Evolutionary conservation across 805 yeast genomes (phyloP), one percentile per base, ranked within the genome.

Genomic region (Ogataea trehalophila): DNA sequence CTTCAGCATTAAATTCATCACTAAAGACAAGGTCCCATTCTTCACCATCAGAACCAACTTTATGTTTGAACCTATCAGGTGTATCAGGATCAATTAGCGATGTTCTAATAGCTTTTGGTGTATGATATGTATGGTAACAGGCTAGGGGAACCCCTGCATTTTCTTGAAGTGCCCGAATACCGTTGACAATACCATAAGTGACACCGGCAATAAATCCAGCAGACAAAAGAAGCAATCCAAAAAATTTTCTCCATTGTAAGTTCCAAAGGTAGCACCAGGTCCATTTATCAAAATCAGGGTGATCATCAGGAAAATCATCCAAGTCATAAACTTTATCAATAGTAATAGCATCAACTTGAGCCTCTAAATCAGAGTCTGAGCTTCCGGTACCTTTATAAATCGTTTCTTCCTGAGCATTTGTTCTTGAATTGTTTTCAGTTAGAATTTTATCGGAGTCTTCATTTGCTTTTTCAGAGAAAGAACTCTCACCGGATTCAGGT

Each of bases 1-100:
- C 95, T 48, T 82, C 89, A 23, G 78, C 80, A 55, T 85, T 83
- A 69, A 87, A 88, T 66, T 87, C 95, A 66, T 87, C 96, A 17
- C 88, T 80, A 58, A 87, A 87, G 2, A 83, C 92, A 57, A 87
- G 72, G 9, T 70, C 64, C 91, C 92, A 85, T 13, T 54, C 56
- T 4, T 77, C 73, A 36, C 91, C 92, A 51, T 72, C 75, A 46
- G 60, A 63, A 11, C 81, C 74, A 6, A 55, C 67, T 58, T 72
- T 77, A 5, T 76, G 70, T 38, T 51, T 47, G 0, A 80, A 85
- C 2, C 60, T 59, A 1, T 52, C 38, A 5, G 87, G 87, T 1
- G 87, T 82, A 56, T 82, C 87, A 11, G 83, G 81, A 58, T 82
- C 88, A 4, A 82, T 68, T 33, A 81, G 64, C 15, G 42, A 20